Conservation (phyloP, 192 early-diverging fungal genomes). For the Mortierella claussenii region DNA sequence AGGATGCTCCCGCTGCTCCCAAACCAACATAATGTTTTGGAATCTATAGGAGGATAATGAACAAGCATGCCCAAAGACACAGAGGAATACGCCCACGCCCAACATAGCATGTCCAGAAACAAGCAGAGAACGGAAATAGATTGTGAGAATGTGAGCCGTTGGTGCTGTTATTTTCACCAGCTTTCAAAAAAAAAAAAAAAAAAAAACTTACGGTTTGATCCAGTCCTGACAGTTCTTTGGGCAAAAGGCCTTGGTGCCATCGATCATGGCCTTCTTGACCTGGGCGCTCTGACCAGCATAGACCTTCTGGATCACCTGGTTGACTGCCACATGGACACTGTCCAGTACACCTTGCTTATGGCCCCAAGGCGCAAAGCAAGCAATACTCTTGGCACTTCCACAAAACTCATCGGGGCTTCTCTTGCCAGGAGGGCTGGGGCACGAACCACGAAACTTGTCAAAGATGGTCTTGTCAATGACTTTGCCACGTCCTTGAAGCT, state of each 20-base stretch:
- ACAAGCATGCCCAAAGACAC: no score
- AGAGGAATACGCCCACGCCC: no score
- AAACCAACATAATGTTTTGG: conserved; percentile 39
- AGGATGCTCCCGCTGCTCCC: conserved; percentile 44
- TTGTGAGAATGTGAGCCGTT: background rate
- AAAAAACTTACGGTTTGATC: conserved; percentile 32
- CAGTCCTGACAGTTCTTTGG: conserved; percentile 43
- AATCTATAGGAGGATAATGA: no score
- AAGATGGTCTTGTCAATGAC: conserved; percentile 45
- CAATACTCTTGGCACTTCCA: conserved; percentile 42
- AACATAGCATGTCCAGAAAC: background rate
- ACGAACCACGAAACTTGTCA: conserved; percentile 26
- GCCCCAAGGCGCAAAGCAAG: conserved; percentile 41
- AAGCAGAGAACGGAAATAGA: background rate
- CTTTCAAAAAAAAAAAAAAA: conserved; percentile 1
- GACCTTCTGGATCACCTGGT: background rate
- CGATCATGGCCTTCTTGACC: conserved; percentile 19
- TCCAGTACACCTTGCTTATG: conserved; percentile 25
- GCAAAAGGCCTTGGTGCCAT: conserved; percentile 22
- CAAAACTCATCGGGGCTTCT: conserved; percentile 29
- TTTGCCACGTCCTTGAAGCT: conserved; percentile 6
- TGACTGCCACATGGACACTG: conserved; percentile 22
- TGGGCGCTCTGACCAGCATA: background rate
- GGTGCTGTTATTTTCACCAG: background rate
- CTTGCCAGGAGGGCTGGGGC: conserved; percentile 3